A percentile compares a stretch with the other conserved stretches of the same genome.
Evolutionary conservation across 257 asterid species (phyloP).

Genomic region (Parsonsia alboflavescens): DNA sequence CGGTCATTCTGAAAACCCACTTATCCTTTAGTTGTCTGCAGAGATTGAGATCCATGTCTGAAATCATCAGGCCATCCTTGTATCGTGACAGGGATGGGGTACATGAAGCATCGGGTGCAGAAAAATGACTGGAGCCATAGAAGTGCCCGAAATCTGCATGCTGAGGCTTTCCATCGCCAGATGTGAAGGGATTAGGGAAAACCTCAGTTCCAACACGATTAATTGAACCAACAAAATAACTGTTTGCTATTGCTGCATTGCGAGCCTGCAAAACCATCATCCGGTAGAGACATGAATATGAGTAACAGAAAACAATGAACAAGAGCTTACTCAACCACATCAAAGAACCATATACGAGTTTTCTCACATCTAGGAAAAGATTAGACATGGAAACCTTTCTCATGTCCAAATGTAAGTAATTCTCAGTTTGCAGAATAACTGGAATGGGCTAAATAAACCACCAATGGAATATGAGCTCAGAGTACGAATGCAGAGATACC

Average conservation of each 20-base stretch:
- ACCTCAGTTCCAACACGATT: conserved; percentile 90
- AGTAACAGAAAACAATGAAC: neutral
- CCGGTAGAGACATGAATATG: neutral
- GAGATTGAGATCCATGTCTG: conserved; percentile 85
- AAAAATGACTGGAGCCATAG: conserved; percentile 86
- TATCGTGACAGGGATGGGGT: conserved; percentile 76
- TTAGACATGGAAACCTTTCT: no score
- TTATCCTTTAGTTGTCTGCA: conserved; percentile 89
- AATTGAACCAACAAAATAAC: conserved; percentile 78
- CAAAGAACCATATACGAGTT: no score
- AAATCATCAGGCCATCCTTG: conserved; percentile 69
- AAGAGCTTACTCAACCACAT: neutral
- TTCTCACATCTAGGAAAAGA: no score
- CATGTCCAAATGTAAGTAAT: neutral
- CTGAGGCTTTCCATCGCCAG: conserved; percentile 92
- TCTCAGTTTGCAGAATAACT: neutral
- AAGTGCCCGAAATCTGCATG: conserved; percentile 90
- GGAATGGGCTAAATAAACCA: neutral
- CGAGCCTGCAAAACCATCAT: conserved; percentile 63
- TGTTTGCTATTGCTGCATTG: conserved; percentile 90
- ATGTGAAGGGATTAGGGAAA: conserved; percentile 85
- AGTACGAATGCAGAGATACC: conserved; percentile 35
- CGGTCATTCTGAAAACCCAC: conserved; percentile 98
- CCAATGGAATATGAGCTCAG: neutral
- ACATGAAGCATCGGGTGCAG: conserved; percentile 91